Percentiles rank a stretch among this genome's conserved stretches.
Evolutionary conservation across 108 stramenopile genomes (phyloP).

Genomic region (Conticribra guillardii): DNA sequence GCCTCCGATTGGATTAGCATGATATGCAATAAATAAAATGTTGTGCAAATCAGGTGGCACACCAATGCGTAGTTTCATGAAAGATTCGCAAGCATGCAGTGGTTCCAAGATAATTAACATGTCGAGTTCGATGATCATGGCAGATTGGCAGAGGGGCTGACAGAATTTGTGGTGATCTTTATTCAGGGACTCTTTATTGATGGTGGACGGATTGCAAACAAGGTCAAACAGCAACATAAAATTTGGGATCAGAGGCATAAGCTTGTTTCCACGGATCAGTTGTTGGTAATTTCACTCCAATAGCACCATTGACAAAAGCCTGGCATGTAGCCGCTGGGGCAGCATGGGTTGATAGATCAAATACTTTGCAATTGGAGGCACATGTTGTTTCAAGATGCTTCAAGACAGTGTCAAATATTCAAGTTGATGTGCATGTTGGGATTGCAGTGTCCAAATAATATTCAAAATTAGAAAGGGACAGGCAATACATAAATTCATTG

Average conservation of each 20-base stretch:
- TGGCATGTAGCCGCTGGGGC: slow-evolving; percentile 7
- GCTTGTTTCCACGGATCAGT: background rate
- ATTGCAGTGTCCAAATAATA: background rate
- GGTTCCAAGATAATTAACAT: slow-evolving; percentile 4
- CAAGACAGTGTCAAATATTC: background rate
- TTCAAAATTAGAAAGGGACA: background rate
- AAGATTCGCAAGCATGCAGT: background rate
- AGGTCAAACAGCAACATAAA: background rate
- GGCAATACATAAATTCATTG: background rate
- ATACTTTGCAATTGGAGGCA: background rate
- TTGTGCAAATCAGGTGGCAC: slow-evolving; percentile 8
- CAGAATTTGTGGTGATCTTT: background rate
- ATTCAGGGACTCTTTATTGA: background rate
- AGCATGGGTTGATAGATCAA: background rate
- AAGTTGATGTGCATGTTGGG: slow-evolving; percentile 6
- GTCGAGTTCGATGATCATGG: background rate
- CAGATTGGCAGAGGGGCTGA: background rate
- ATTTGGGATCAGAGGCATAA: background rate
- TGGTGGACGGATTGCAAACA: background rate
- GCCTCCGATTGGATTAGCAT: slow-evolving; percentile 24
- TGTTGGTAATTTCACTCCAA: background rate
- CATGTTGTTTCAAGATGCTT: background rate
- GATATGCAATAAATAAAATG: slow-evolving; percentile 28
- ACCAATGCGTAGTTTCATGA: slow-evolving; percentile 6
- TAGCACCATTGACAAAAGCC: slow-evolving; percentile 13